phyloP scores from a whole-genome alignment of 129 eudicot genomes.

The Apium graveolens region DNA sequence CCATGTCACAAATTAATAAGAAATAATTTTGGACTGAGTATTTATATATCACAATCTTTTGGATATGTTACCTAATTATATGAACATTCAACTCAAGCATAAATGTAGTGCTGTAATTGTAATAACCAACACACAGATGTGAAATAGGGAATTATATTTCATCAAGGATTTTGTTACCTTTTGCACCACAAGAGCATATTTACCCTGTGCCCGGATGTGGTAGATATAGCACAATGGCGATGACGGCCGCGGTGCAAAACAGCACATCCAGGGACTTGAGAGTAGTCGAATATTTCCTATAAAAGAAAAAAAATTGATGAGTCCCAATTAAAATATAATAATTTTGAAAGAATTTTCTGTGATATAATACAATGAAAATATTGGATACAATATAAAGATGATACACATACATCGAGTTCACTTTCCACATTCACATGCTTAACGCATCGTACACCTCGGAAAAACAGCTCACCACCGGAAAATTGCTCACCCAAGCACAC shows the following conservation, averaged over 20 bases:
- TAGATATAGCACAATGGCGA: conserved; percentile 68
- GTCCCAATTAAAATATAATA: too few relatives aligned
- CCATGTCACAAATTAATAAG: too few relatives aligned
- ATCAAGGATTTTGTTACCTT: conserved; percentile 28
- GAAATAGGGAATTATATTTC: neutral
- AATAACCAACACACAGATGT: neutral
- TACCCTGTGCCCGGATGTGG: conserved; percentile 41
- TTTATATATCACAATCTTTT: too few relatives aligned
- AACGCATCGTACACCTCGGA: conserved; percentile 77
- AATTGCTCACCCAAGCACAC: conserved; percentile 82
- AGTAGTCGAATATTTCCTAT: conserved; percentile 7
- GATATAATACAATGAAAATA: too few relatives aligned
- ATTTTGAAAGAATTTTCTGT: neutral
- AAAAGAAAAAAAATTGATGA: neutral
- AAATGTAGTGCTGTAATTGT: too few relatives aligned
- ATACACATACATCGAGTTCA: conserved; percentile 54
- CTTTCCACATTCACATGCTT: conserved; percentile 72
- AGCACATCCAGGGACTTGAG: conserved; percentile 34
- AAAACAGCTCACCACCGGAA: conserved; percentile 78
- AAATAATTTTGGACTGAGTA: too few relatives aligned
- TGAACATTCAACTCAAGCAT: too few relatives aligned
- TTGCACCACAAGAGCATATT: conserved; percentile 55
- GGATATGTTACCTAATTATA: too few relatives aligned
- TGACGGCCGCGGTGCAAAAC: conserved; percentile 60
- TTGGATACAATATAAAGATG: neutral